Evolutionary conservation across 495 filamentous ascomycete species (phyloP), one percentile per base, ranked within the genome.

Genomic region (Penicillium paxilli): DNA sequence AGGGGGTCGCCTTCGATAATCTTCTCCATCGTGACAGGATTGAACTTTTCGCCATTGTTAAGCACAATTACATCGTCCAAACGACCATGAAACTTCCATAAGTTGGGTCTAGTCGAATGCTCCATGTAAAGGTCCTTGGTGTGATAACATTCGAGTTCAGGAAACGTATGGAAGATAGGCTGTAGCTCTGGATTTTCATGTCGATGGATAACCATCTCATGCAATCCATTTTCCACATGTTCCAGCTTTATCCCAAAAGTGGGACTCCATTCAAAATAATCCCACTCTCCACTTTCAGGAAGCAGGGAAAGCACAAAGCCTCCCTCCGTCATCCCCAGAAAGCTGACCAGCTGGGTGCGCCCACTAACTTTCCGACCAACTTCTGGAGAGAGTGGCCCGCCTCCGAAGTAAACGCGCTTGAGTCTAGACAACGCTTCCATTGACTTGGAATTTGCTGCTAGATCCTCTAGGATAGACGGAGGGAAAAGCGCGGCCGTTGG

Each of bases 71-170:
- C 51, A 55, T 79, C 74, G 23, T 77, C 72, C 5, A 23, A n/a
- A 2, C 73, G 55, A 4, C 65, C 69, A 7, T 51, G 19, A 32
- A 59, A 74, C 9, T 25, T 49, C 71, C 71, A 77, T 0, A 62
- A 30, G 2, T 55, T 35, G 1, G 52, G 42, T 19, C 57, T 60
- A 1, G 57, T 46, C 2, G 72, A 62, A 47, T 74, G 70, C 7
- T 63, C 69, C 30, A 58, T 57, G 60, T 74, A 87, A 26, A 87
- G 59, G 63, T 87, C 84, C 25, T 76, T 74, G 16, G 80, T 85
- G 17, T 65, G 63, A 55, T 75, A 86, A 56, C 83, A 75, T 2
- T 73, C 50, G 1, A 70, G n/a, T 10, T 82, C 62, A 5, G 82
- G 82, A 42, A 25, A 51, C 2, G 47, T 54, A 22, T 51, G 51